Evolutionary conservation across 352 stramenopile species (phyloP), one percentile per base, ranked within the genome.

Genomic region (Phytopythium delawarense): DNA sequence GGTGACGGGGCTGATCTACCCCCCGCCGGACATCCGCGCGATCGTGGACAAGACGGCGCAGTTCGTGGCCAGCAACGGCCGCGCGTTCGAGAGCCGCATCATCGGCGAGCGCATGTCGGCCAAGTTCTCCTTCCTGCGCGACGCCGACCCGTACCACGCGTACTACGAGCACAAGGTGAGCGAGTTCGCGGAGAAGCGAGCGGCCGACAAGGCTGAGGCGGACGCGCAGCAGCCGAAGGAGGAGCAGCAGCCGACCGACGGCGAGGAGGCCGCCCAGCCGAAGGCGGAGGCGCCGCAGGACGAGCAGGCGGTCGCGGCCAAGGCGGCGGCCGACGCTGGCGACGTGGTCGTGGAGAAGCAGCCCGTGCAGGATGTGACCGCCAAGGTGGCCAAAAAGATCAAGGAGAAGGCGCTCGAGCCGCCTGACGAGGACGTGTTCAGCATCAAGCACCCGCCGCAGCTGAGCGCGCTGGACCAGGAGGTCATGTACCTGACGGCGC

Each of bases 1-100:
- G 42, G 85, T 95, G 65, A 96, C 84, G 57, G 94, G 92, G 55
- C 74, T 99, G 42, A 99, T 99, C 79, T 91, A 94, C 61, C 98
- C 98, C 57, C 98, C 98, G 48, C 96, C 97, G 13, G 97, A 99
- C 63, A 99, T 99, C 63, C 89, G 97, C 54, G 94, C 93, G 5
- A 95, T 99, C 35, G 96, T 98, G 58, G 97, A 99, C 79, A 99
- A 98, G 79, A 99, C 98, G 8, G 97, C 98, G 54, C 83, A 98
- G 71, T 99, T 99, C 73, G 97, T 99, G 55, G 96, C 97, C 28
- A 98, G 96, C 69, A 98, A 99, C 72, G 98, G 98, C 8, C 91
- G 97, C 63, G 96, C 83, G 46, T 99, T 99, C 68, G 98, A 99
- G 82, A 87, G 88, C 64, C 93, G 95, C 62, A 99, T 99, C 76